Conservation (phyloP, 306 rosid genomes). For the Urtica urens region DNA sequence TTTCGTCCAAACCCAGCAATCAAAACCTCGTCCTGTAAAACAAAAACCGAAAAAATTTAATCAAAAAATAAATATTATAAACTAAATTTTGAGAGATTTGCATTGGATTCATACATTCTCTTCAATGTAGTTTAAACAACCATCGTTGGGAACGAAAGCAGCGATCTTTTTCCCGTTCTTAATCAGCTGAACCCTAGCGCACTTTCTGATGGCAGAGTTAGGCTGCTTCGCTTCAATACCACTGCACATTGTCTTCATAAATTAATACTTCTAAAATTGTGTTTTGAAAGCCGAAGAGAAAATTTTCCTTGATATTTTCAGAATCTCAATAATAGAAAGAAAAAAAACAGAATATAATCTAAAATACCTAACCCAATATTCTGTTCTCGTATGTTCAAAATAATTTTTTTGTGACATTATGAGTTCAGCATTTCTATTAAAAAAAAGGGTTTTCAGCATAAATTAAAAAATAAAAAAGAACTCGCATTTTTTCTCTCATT, state of each 20-base stretch:
- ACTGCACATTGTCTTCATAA: slow-evolving; percentile 18
- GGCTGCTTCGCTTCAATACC: slow-evolving; percentile 92
- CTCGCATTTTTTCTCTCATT: no score
- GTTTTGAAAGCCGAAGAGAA: no score
- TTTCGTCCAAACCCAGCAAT: slow-evolving; percentile 74
- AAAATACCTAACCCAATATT: no score
- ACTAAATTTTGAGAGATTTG: background rate
- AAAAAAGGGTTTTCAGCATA: no score
- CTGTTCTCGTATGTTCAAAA: no score
- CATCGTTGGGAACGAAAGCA: slow-evolving; percentile 79
- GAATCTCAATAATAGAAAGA: no score
- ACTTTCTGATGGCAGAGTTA: slow-evolving; percentile 76
- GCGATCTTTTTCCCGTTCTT: slow-evolving; percentile 85
- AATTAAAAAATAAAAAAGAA: no score
- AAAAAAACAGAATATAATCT: background rate
- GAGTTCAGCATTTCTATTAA: no score
- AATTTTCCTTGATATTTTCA: no score
- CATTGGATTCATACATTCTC: slow-evolving; percentile 39
- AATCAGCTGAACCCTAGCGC: slow-evolving; percentile 78
- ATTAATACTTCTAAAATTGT: background rate
- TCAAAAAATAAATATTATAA: background rate
- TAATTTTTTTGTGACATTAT: no score
- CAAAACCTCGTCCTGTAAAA: slow-evolving; percentile 68
- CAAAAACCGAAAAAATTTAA: background rate
- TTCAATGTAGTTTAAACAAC: slow-evolving; percentile 65